Conservation (phyloP, 176 grass and related monocot species). For the Lolium perenne region DNA sequence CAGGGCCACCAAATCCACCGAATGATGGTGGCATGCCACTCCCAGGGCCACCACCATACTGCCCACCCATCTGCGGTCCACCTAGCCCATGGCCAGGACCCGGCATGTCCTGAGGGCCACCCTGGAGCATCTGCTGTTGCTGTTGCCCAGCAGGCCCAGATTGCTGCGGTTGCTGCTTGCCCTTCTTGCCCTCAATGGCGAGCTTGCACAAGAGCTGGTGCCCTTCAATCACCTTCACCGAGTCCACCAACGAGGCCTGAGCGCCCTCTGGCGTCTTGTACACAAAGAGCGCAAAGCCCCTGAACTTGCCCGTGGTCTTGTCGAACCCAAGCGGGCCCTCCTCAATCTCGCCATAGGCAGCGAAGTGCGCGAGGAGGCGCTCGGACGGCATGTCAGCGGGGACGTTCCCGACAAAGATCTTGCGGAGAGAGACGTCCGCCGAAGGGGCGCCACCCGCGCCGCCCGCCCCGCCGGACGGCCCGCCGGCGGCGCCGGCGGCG, state of each 20-base stretch:
- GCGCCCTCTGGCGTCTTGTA: slow-evolving; percentile 94
- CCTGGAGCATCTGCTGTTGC: slow-evolving; percentile 53
- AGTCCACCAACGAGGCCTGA: slow-evolving; percentile 70
- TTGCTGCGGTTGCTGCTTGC: slow-evolving; percentile 67
- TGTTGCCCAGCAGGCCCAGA: slow-evolving; percentile 44
- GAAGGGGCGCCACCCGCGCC: slow-evolving; percentile 35
- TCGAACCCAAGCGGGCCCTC: slow-evolving; percentile 97
- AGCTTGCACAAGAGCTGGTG: slow-evolving; percentile 93
- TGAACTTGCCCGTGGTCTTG: slow-evolving; percentile 93
- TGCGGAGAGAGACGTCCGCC: slow-evolving; percentile 76
- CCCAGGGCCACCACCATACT: slow-evolving; percentile 81
- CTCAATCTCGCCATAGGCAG: slow-evolving; percentile 87
- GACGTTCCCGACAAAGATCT: slow-evolving; percentile 97
- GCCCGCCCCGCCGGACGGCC: slow-evolving; percentile 33
- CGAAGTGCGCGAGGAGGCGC: slow-evolving; percentile 77
- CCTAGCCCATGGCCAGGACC: slow-evolving; percentile 60
- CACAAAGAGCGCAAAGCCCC: slow-evolving; percentile 87
- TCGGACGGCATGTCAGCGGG: slow-evolving; percentile 86
- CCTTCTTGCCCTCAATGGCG: slow-evolving; percentile 90
- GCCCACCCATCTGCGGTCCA: slow-evolving; percentile 46
- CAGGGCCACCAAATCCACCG: slow-evolving; percentile 47
- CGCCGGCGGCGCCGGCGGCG: slow-evolving; percentile 65
- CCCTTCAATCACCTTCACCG: slow-evolving; percentile 87
- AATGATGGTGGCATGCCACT: slow-evolving; percentile 43
- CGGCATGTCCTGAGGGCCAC: slow-evolving; percentile 53